Conservation (phyloP, 1,284 basidiomycete genomes). For the Cutaneotrichosporon dermatis region DNA sequence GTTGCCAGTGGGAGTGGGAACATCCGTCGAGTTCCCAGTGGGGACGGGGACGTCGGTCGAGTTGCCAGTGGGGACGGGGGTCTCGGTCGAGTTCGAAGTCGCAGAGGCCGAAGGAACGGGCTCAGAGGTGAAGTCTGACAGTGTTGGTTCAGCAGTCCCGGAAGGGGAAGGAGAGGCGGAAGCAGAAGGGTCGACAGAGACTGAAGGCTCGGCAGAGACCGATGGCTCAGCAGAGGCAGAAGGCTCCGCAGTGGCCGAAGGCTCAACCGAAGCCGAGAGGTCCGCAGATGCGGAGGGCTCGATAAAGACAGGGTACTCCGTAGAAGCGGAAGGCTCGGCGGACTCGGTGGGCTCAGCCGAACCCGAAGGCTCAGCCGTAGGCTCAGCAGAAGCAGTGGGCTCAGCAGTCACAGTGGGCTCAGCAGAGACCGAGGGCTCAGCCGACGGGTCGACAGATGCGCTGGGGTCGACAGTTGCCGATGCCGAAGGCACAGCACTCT, state of each 20-base stretch:
- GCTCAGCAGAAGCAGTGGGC: constrained; percentile 2
- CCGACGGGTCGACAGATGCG: background rate
- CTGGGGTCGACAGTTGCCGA: background rate
- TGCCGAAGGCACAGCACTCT: constrained; percentile 1
- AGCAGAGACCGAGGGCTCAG: background rate
- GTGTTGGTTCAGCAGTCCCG: constrained; percentile 2
- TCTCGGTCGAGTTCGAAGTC: background rate
- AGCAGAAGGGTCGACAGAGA: constrained; percentile 4
- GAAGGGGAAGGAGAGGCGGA: constrained; percentile 4
- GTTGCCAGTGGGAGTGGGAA: background rate
- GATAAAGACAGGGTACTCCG: background rate
- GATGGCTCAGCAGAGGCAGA: constrained; percentile 4
- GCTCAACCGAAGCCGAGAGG: constrained; percentile 7
- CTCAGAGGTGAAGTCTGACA: background rate
- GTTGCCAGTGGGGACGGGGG: background rate
- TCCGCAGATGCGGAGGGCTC: constrained; percentile 4
- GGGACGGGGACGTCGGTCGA: background rate
- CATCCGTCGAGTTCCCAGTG: background rate
- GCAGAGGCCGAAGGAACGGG: background rate
- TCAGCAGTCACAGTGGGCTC: background rate
- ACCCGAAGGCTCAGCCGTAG: constrained; percentile 3
- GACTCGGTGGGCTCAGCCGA: background rate
- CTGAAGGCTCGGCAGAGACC: constrained; percentile 1
- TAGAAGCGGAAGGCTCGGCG: background rate
- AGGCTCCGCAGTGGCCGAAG: background rate